Conservation (phyloP, 1,139 yeast species). For the Yamadazyma jaroonii region DNA sequence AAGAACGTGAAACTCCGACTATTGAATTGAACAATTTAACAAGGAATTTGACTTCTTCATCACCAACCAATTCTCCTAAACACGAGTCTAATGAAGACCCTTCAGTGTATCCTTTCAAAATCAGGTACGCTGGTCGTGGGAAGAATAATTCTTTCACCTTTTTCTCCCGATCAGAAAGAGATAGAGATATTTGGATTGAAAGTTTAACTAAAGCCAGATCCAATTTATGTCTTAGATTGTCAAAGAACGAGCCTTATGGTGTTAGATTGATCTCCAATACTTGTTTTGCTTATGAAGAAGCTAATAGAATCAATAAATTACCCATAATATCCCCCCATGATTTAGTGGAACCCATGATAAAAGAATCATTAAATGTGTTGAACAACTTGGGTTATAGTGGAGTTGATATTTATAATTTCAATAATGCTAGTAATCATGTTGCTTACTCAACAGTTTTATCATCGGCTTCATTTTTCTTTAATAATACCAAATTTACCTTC, state of each 20-base stretch:
- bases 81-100: slow-evolving; percentile 24
- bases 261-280: slow-evolving; percentile 55
- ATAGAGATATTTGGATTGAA: slow-evolving; percentile 59
- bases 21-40: slow-evolving; percentile 21
- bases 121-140: slow-evolving; percentile 46
- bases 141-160: slow-evolving; percentile 51
- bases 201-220: slow-evolving; percentile 55
- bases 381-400: slow-evolving; percentile 22
- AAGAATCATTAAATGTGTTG: slow-evolving; percentile 22
- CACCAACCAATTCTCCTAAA: slow-evolving; percentile 18
- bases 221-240: slow-evolving; percentile 44
- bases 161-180: slow-evolving; percentile 51
- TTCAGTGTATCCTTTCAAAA: slow-evolving; percentile 34
- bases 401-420: slow-evolving; percentile 26
- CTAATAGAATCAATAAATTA: slow-evolving; percentile 51
- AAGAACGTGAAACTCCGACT: slow-evolving; percentile 25
- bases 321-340: slow-evolving; percentile 65
- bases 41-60: slow-evolving; percentile 15
- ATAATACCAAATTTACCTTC: slow-evolving; percentile 24
- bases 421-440: slow-evolving; percentile 23
- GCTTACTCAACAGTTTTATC: slow-evolving; percentile 27
- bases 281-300: slow-evolving; percentile 62
- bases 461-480: slow-evolving; percentile 24
- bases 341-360: slow-evolving; percentile 51
- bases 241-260: slow-evolving; percentile 53